Conservation (phyloP, 441 rosid genomes). For the Monsonia emarginata region DNA sequence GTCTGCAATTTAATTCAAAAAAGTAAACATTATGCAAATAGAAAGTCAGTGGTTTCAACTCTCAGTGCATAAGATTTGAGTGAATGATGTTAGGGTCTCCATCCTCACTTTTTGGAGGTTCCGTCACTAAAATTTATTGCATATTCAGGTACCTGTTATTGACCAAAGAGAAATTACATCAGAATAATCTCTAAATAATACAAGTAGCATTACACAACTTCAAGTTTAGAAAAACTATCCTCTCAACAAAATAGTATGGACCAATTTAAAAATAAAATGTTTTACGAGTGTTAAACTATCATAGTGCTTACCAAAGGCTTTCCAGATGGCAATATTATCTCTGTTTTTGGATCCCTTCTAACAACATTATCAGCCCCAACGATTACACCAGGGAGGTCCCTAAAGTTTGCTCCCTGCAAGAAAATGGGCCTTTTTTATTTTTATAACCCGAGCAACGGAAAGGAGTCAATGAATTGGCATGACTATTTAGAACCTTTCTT, state of each 20-base stretch:
- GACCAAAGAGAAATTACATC: not conserved
- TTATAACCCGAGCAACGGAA: slow-evolving; percentile 45
- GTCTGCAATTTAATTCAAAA: slow-evolving; percentile 29
- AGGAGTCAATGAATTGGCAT: no score
- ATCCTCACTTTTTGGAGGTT: not conserved
- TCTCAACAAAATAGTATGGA: not conserved
- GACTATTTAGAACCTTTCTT: slow-evolving; percentile 52
- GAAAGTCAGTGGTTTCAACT: not conserved
- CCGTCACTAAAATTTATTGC: not conserved
- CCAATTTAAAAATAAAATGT: not conserved
- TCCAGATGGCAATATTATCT: slow-evolving; percentile 30
- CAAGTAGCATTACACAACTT: not conserved
- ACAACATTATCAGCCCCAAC: slow-evolving; percentile 40
- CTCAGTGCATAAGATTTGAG: not conserved
- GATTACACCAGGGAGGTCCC: slow-evolving; percentile 62
- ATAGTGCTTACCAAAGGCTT: slow-evolving; percentile 47
- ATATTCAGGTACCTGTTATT: slow-evolving; percentile 42
- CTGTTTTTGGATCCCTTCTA: slow-evolving; percentile 38
- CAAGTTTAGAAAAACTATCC: no score
- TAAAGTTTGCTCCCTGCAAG: slow-evolving; percentile 55
- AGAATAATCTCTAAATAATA: not conserved
- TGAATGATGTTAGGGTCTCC: not conserved
- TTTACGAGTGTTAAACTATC: no score
- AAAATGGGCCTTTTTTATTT: no score
- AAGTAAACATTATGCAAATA: not conserved